A percentile compares a stretch with the other conserved stretches of the same genome.
These are phyloP conservation scores for Diaporthe citrichinensis DNA, from an alignment of 2,329 filamentous ascomycete genomes.

Conservation along the genomic window DNA sequence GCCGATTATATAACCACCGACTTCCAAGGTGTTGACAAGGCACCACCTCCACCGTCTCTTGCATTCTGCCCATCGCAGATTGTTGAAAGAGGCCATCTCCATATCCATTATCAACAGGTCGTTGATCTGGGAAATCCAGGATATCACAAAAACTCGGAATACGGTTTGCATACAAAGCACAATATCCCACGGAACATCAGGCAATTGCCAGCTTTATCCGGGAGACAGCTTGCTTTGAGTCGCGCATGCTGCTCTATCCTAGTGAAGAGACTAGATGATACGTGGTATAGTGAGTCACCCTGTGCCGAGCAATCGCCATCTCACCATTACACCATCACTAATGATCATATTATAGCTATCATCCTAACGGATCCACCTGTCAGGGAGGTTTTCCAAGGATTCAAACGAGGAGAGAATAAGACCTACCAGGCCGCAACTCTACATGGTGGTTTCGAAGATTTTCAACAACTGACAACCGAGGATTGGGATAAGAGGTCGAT, in stretches of 20 bases:
- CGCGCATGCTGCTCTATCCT: background rate
- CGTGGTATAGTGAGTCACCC: background rate
- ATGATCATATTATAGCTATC: background rate
- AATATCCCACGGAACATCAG: background rate
- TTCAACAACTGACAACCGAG: background rate
- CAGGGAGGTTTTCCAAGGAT: background rate
- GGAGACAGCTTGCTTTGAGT: background rate
- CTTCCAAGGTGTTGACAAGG: background rate
- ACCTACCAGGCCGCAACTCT: background rate
- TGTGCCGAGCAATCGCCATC: background rate
- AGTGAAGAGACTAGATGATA: background rate
- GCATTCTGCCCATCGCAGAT: background rate
- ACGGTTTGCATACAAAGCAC: background rate
- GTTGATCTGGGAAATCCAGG: background rate
- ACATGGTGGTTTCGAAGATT: background rate
- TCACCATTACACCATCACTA: background rate
- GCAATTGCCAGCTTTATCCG: background rate
- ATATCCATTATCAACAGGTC: background rate
- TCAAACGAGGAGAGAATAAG: background rate
- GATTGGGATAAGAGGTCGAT: background rate
- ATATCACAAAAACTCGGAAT: background rate
- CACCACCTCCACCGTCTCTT: background rate
- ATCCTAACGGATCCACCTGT: background rate
- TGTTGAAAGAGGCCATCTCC: background rate
- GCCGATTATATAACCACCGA: background rate